phyloP scores from a whole-genome alignment of 805 yeast genomes.

The Nadsonia fulvescens region DNA sequence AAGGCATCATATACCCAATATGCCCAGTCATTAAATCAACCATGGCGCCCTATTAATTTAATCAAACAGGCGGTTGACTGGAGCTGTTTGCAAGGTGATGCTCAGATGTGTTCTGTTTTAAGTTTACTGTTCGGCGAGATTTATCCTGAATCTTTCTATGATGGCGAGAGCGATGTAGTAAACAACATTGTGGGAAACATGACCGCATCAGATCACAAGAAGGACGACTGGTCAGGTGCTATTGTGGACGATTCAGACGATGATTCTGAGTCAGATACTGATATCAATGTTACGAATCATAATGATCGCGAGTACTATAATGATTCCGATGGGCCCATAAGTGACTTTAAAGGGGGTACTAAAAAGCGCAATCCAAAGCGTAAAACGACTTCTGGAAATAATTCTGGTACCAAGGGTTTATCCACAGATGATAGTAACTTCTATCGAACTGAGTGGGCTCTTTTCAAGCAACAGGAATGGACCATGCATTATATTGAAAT shows the following conservation, averaged over 20 bases:
- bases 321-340: too few relatives aligned
- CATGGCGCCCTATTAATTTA: slow-evolving; percentile 41
- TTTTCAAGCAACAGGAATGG: too few relatives aligned
- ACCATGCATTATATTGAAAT: slow-evolving; percentile 35
- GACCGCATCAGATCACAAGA: slow-evolving; percentile 3
- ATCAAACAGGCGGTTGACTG: slow-evolving; percentile 35
- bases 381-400: too few relatives aligned
- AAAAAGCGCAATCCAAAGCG: too few relatives aligned
- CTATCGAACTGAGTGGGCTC: too few relatives aligned
- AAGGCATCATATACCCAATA: slow-evolving; percentile 1
- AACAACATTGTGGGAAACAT: slow-evolving; percentile 5
- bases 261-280: slow-evolving; percentile 1
- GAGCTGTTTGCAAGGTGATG: slow-evolving; percentile 44
- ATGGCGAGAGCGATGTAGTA: slow-evolving; percentile 6
- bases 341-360: too few relatives aligned
- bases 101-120: slow-evolving; percentile 39
- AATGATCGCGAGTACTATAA: too few relatives aligned
- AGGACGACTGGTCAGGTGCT: slow-evolving; percentile 2
- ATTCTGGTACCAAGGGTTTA: too few relatives aligned
- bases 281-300: too few relatives aligned
- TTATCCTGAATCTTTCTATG: slow-evolving; percentile 19
- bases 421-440: too few relatives aligned
- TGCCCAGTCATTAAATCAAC: slow-evolving; percentile 16
- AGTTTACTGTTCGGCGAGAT: slow-evolving; percentile 32
- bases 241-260: slow-evolving; percentile 2